Evolutionary conservation across 2,329 filamentous ascomycete genomes (phyloP), one percentile per base, ranked within the genome.

Genomic region (Metarhizium humberi): DNA sequence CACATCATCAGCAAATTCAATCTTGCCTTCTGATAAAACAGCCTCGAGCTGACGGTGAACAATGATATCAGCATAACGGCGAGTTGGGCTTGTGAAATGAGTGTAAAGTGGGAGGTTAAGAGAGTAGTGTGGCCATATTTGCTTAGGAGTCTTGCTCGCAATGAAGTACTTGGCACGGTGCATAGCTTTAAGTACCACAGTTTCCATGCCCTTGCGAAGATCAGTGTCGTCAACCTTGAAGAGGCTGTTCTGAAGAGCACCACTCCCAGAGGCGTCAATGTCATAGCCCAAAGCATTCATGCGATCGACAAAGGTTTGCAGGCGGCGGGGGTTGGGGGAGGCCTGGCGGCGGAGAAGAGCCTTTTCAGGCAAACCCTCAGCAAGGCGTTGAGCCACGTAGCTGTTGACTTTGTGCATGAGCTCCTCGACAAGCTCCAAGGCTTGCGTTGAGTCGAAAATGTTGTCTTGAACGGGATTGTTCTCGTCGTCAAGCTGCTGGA

Each of bases 171-270:
- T 97, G 67, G 92, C 94, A 59, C 92, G 88, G 65, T 89, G 87
- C 91, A 97, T 96, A 42, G 91, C 86, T 78, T 99, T 99, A 70
- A 96, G 80, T 38, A 97, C 78, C 34, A 97, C 77, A 2, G 92
- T 96, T 78, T 99, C 94, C 89, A 99, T 96, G 59, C 94, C 94
- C 83, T 95, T 96, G 66, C 94, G 88, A 60, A 96, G 78, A 62
- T 95, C 90, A 40, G 82, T 73, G 69, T 99, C 91, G 50, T 95
- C 86, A 46, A 99, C 85, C 72, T 90, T 89, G 81, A 96, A 97
- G 50, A 99, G 77, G 69, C 92, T 96, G 76, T 91, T 95, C 73
- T 97, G 94, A 45, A 99, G 78, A 52, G 87, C 85, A 53, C 92
- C 92, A 66, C 92, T 96, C 78, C 88, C 95, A 47, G 87, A 85